Base-by-base conservation (phyloP, 129 eudicot genomes). In the Dittrichia graveolens region DNA sequence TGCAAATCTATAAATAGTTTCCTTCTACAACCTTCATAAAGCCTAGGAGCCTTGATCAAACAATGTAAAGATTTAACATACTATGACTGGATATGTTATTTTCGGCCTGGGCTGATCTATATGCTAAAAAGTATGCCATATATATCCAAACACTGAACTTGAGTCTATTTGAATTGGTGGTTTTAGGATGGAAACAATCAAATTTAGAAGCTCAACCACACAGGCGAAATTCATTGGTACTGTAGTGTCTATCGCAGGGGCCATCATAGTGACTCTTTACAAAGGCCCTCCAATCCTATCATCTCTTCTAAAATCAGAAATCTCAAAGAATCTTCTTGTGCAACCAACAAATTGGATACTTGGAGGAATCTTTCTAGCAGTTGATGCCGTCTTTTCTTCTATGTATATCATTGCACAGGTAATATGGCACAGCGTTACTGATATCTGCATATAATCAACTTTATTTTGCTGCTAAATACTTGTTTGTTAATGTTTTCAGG, bases 241-340 rank as follows among this genome's bases (percentile, higher is more conserved):
- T 2, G 18, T 83, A 55, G 86, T 92, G 4, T 89, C 96, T 9
- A 75, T 92, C 31, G 70, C 78, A 57, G 96, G 98, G 61, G 98
- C 96, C 9, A 87, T 92, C 53, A 62, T 85, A 8, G 86, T 83
- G 47, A 81, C 95, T 42, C 89, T 87, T 14, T 92, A 92, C 80
- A 71, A 80, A 65, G 98, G 98, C 54, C 96, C 95, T 31, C 67
- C 76, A 6, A 46, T 89, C 62, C 45, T 87, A 54, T 44, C 65
- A 35, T 38, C 56, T 31, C 38, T 49, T 15, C 70, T 79, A 49
- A 45, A 83, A 16, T 56, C 79, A 35, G 63, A 54, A 44, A 54
- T 68, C 19, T 49, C 42, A 5, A 57, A 73, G 54, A 18, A 64
- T 74, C 79, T 80, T 42, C 68, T 60, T 2, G 58, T 54, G 13